Evolutionary conservation across 2,329 filamentous ascomycete species (phyloP).

Genomic region (Emmonsiellopsis sp.): DNA sequence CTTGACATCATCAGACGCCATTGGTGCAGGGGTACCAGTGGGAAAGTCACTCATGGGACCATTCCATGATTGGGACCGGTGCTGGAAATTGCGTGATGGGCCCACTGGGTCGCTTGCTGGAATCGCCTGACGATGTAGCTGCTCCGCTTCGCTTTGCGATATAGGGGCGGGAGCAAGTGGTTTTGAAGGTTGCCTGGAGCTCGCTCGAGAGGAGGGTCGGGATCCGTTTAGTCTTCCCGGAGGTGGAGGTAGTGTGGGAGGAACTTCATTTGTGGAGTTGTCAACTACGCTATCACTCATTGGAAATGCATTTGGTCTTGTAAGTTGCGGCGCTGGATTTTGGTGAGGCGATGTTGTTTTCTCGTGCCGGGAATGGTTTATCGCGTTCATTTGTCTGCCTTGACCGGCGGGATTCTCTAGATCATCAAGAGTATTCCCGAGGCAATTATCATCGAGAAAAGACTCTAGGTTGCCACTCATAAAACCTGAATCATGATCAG

Average conservation of each 20-base stretch:
- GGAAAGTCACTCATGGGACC: conserved; percentile 35
- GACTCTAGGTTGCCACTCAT: conserved; percentile 71
- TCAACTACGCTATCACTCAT: conserved; percentile 11
- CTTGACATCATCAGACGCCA: conserved; percentile 24
- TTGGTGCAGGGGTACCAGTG: conserved; percentile 26
- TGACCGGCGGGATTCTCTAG: not conserved
- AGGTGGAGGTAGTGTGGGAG: conserved; percentile 16
- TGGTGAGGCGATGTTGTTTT: not conserved
- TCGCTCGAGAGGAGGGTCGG: conserved; percentile 29
- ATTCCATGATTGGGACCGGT: conserved; percentile 36
- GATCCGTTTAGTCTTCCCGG: conserved; percentile 22
- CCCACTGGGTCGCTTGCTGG: conserved; percentile 44
- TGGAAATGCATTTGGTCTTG: not conserved
- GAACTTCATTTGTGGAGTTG: conserved; percentile 14
- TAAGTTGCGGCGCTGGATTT: not conserved
- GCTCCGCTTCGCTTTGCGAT: conserved; percentile 24
- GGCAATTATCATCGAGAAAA: conserved; percentile 53
- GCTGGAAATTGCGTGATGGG: conserved; percentile 21
- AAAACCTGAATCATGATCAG: conserved; percentile 63
- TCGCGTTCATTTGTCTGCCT: not conserved
- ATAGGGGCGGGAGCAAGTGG: conserved; percentile 29
- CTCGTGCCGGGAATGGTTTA: not conserved
- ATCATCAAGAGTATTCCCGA: conserved; percentile 3
- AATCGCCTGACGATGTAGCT: conserved; percentile 21
- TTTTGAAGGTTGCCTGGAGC: conserved; percentile 25